Evolutionary conservation across 108 stramenopile species (phyloP).

Genomic region (Skeletonema potamos): DNA sequence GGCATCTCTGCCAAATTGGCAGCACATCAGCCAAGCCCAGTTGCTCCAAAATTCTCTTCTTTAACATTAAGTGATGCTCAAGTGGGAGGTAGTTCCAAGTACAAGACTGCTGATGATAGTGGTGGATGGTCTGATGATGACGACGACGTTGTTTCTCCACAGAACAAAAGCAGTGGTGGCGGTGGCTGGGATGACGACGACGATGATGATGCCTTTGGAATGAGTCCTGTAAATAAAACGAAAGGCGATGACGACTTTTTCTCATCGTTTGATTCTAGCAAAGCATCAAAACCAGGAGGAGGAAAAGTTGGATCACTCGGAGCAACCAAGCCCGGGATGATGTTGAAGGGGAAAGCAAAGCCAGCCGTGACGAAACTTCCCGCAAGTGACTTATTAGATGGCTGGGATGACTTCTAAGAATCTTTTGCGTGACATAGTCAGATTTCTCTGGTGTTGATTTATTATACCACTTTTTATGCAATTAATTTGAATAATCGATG

Average conservation of each 20-base stretch:
- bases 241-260: slow-evolving; percentile 60
- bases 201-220: slow-evolving; percentile 43
- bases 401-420: slow-evolving; percentile 88
- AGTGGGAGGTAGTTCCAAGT: slow-evolving; percentile 47
- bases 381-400: slow-evolving; percentile 61
- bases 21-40: slow-evolving; percentile 20
- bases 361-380: slow-evolving; percentile 56
- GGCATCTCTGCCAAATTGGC: slow-evolving; percentile 9
- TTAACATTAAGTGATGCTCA: slow-evolving; percentile 56
- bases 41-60: slow-evolving; percentile 52
- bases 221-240: slow-evolving; percentile 6
- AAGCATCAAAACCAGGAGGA: slow-evolving; percentile 13
- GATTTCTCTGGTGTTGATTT: neutral
- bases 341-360: slow-evolving; percentile 40
- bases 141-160: slow-evolving; percentile 2
- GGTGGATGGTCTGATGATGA: slow-evolving; percentile 30
- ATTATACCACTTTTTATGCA: neutral
- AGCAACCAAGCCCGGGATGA: slow-evolving; percentile 11
- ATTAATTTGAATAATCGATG: neutral
- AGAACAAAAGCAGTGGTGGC: neutral
- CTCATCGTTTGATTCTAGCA: slow-evolving; percentile 58
- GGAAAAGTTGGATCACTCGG: neutral
- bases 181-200: slow-evolving; percentile 31
- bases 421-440: neutral
- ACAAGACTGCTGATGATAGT: slow-evolving; percentile 3